Percentiles rank a stretch among this genome's conserved stretches.
phyloP scores from a whole-genome alignment of 2,329 filamentous ascomycete genomes.

The Ascochyta fabae region DNA sequence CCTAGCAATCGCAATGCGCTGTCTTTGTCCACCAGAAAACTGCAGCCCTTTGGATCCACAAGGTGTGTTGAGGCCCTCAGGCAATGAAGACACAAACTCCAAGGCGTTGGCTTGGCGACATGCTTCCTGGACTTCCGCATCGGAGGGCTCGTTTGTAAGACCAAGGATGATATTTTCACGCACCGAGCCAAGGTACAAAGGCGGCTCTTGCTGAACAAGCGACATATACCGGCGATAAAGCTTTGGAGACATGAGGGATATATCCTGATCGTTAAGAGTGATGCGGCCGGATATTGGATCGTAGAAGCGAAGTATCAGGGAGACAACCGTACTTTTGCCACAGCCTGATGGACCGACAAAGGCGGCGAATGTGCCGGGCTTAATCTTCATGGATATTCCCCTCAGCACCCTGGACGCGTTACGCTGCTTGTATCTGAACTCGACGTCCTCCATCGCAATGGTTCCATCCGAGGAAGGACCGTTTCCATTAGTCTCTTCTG shows the following conservation, averaged over 20 bases:
- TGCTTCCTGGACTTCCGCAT: slow-evolving; percentile 57
- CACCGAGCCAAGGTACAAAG: slow-evolving; percentile 54
- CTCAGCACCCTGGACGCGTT: slow-evolving; percentile 78
- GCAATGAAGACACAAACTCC: slow-evolving; percentile 40
- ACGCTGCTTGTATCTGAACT: slow-evolving; percentile 90
- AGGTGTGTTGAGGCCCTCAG: slow-evolving; percentile 14
- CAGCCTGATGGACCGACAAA: slow-evolving; percentile 77
- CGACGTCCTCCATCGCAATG: slow-evolving; percentile 79
- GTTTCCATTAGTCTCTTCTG: not conserved
- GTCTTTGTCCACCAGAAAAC: slow-evolving; percentile 78
- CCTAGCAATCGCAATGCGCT: slow-evolving; percentile 76
- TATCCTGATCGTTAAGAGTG: slow-evolving; percentile 72
- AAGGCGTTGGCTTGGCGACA: slow-evolving; percentile 43
- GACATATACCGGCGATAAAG: slow-evolving; percentile 74
- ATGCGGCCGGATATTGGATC: slow-evolving; percentile 76
- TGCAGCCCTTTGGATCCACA: slow-evolving; percentile 56
- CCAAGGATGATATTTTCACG: slow-evolving; percentile 59
- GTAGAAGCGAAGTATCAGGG: slow-evolving; percentile 91
- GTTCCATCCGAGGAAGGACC: not conserved
- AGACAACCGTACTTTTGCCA: slow-evolving; percentile 91
- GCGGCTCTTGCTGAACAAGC: slow-evolving; percentile 56
- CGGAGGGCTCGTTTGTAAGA: slow-evolving; percentile 49
- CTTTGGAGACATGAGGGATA: slow-evolving; percentile 43
- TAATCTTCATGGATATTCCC: slow-evolving; percentile 52
- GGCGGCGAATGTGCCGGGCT: slow-evolving; percentile 60